Conservation (phyloP, 2,329 filamentous ascomycete genomes). For the Dichotomopilus funicola region DNA sequence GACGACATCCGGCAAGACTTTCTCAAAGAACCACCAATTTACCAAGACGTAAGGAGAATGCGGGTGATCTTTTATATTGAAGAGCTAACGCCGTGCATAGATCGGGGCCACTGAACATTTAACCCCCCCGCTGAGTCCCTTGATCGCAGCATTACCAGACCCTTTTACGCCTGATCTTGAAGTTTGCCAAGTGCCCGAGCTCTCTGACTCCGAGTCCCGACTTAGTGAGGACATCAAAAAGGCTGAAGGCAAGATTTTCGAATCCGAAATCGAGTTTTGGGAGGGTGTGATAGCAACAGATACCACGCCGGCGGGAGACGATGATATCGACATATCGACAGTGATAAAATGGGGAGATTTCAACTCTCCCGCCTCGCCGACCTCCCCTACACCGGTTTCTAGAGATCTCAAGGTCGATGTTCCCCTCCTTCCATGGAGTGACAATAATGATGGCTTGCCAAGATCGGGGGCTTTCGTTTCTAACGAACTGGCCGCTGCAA, state of each 20-base stretch:
- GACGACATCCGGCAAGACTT: constrained; percentile 15
- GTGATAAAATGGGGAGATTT: constrained; percentile 16
- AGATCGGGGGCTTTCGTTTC: constrained; percentile 6
- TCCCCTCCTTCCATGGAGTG: constrained; percentile 18
- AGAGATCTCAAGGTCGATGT: constrained; percentile 22
- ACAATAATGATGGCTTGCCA: neutral
- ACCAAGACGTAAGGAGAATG: constrained; percentile 19
- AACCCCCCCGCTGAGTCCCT: constrained; percentile 25
- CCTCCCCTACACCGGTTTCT: constrained; percentile 5
- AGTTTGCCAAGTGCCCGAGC: constrained; percentile 18
- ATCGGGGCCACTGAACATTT: constrained; percentile 16
- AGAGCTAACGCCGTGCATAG: constrained; percentile 9
- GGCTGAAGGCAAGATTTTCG: constrained; percentile 22
- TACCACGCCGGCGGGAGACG: constrained; percentile 14
- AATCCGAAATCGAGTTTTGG: constrained; percentile 20
- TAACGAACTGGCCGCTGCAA: constrained; percentile 15
- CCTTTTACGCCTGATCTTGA: constrained; percentile 18
- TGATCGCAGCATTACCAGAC: neutral
- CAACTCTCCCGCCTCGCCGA: neutral
- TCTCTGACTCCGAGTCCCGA: constrained; percentile 18
- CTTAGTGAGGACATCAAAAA: constrained; percentile 22
- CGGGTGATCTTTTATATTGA: neutral
- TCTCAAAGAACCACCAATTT: constrained; percentile 10
- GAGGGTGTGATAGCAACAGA: constrained; percentile 2
- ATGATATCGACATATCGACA: constrained; percentile 21